phyloP scores from a whole-genome alignment of 2,329 filamentous ascomycete genomes.

The Neopestalotiopsis sp. region DNA sequence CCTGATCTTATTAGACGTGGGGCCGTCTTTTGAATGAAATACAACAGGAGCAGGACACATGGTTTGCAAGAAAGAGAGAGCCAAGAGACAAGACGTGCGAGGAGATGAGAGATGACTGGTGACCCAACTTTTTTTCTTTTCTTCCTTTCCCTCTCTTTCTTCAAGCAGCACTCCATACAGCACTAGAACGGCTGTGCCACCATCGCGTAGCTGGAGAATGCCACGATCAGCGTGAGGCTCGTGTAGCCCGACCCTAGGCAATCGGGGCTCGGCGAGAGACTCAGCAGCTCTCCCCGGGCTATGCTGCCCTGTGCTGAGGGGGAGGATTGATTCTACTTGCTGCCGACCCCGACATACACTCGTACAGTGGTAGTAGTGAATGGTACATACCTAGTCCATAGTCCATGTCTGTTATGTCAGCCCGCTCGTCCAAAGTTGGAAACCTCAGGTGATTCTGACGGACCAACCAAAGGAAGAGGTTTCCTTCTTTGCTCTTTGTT shows the following conservation, averaged over 20 bases:
- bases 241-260: not conserved
- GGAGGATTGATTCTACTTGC: not conserved
- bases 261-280: slow-evolving; percentile 10
- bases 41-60: slow-evolving; percentile 18
- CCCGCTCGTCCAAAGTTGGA: not conserved
- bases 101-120: slow-evolving; percentile 14
- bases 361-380: not conserved
- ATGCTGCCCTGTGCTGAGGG: not conserved
- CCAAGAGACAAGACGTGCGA: not conserved
- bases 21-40: slow-evolving; percentile 19
- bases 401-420: not conserved
- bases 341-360: not conserved
- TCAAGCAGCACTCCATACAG: not conserved
- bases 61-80: not conserved
- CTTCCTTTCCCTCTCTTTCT: too few relatives aligned
- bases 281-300: not conserved
- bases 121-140: slow-evolving; percentile 3
- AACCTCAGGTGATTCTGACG: too few relatives aligned
- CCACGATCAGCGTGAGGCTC: slow-evolving; percentile 22
- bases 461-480: not conserved
- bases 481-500: not conserved
- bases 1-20: slow-evolving; percentile 18
- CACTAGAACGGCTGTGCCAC: slow-evolving; percentile 20
- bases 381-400: not conserved
- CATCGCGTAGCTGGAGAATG: slow-evolving; percentile 20